Evolutionary conservation across 176 grass and related monocot species (phyloP), one percentile per base, ranked within the genome.

Genomic region (Avena insularis): DNA sequence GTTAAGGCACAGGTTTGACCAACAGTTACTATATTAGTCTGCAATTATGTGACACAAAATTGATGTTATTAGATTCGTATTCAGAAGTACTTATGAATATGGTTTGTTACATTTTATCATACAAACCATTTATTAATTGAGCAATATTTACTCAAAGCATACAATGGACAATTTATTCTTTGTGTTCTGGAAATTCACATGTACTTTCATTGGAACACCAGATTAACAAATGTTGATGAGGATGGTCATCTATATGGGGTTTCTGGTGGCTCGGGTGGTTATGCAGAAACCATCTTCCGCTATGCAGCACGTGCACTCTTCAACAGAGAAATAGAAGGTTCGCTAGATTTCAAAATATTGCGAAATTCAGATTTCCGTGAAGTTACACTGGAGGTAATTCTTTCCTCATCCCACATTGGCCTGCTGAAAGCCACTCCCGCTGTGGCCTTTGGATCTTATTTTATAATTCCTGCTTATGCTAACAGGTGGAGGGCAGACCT

Each of bases 291-390:
- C 47, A 77, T 98, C 80, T 98, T 96, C 71, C 86, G 80, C n/a
- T 79, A 98, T 85, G 92, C 94, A 71, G 86, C 97, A 78, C 87
- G 35, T 81, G 64, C 31, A n/a, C 92, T 98, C 12, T 98, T 96
- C 81, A 88, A 84, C 36, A 91, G 29, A 88, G 85, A 96, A 86
- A 91, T 96, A 73, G 76, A 96, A 21, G 97, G 89, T 9, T 78
- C 86, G 1, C 59, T 96, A 80, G 88, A 94, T 73, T 98, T 98
- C 77, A 94, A 79, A 86, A 80, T 25, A 73, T 81, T 96, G 21
- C 83, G 95, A 59, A 98, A 98, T 88, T 98, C 93, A 87, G 95
- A 98, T 92, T 95, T 93, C 13, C 91, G 86, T 73, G 95, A 95
- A 80, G 76, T 91, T 67, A 80, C 90, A 27, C n/a, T 98, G 76